phyloP scores from a whole-genome alignment of 768 basidiomycete genomes.

The Amanita pseudoporphyria region DNA sequence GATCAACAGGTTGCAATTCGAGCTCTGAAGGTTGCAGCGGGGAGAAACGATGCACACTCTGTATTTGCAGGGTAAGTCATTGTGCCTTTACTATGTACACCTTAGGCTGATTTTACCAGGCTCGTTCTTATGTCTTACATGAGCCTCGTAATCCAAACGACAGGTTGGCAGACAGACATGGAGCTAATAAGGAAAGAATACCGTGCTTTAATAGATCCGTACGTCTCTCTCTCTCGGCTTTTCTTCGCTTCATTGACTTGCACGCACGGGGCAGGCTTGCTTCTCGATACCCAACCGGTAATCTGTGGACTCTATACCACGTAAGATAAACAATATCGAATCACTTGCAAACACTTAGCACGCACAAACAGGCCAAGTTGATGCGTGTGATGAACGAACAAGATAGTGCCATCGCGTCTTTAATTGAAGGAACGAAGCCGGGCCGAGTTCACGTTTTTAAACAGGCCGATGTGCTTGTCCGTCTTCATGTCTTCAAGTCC shows the following conservation, averaged over 20 bases:
- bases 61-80: conserved; percentile 62
- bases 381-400: conserved; percentile 61
- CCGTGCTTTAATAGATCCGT: conserved; percentile 55
- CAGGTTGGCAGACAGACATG: conserved; percentile 74
- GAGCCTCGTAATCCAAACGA: conserved; percentile 56
- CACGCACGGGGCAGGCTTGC: conserved; percentile 32
- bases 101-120: conserved; percentile 20
- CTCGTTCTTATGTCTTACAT: conserved; percentile 78
- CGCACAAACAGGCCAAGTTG: conserved; percentile 51
- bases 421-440: conserved; percentile 47
- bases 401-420: conserved; percentile 51
- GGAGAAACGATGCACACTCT: conserved; percentile 59
- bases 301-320: conserved; percentile 66
- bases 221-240: conserved; percentile 12
- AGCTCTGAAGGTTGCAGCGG: conserved; percentile 60
- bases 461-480: conserved; percentile 66
- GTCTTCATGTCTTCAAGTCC: conserved; percentile 9
- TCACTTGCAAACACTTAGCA: neutral
- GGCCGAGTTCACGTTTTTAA: conserved; percentile 47
- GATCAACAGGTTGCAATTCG: conserved; percentile 60
- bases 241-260: neutral
- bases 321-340: conserved; percentile 22
- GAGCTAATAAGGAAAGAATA: conserved; percentile 54
- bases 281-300: conserved; percentile 51
- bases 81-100: neutral